These are phyloP conservation scores for Angomonas ambiguus DNA, from an alignment of 208 protist genomes.

Conservation along the genomic window DNA sequence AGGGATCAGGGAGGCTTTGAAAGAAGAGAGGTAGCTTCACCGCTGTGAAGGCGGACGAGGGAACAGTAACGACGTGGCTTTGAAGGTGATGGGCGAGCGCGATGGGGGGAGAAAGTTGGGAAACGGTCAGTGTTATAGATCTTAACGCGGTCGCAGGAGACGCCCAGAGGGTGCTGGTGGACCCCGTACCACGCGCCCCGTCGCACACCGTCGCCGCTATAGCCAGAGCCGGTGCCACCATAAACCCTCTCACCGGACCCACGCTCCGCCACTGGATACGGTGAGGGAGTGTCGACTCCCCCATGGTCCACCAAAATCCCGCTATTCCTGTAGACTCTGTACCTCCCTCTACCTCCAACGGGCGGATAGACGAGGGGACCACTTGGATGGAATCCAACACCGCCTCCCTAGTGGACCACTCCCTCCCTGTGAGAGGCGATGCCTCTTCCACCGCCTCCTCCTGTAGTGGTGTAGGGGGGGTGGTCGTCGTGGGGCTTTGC, in stretches of 20 bases:
- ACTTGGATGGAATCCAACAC: slow-evolving; percentile 11
- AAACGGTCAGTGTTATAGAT: no score
- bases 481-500: not conserved
- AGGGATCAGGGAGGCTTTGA: slow-evolving; percentile 20
- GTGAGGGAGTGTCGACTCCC: slow-evolving; percentile 4
- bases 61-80: slow-evolving; percentile 10
- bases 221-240: slow-evolving; percentile 35
- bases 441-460: not conserved
- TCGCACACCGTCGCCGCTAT: slow-evolving; percentile 33
- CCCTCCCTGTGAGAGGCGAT: not conserved
- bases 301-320: slow-evolving; percentile 12
- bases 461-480: not conserved
- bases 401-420: not conserved
- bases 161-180: slow-evolving; percentile 21
- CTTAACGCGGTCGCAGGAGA: slow-evolving; percentile 9
- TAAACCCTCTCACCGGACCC: slow-evolving; percentile 9
- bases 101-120: no score
- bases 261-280: slow-evolving; percentile 7
- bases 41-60: slow-evolving; percentile 13
- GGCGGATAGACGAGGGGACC: not conserved
- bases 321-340: not conserved
- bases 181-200: slow-evolving; percentile 7
- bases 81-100: slow-evolving; percentile 6
- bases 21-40: slow-evolving; percentile 44
- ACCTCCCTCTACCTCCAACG: slow-evolving; percentile 2